Conservation (phyloP, 768 basidiomycete genomes). For the Butyriboletus loyo region DNA sequence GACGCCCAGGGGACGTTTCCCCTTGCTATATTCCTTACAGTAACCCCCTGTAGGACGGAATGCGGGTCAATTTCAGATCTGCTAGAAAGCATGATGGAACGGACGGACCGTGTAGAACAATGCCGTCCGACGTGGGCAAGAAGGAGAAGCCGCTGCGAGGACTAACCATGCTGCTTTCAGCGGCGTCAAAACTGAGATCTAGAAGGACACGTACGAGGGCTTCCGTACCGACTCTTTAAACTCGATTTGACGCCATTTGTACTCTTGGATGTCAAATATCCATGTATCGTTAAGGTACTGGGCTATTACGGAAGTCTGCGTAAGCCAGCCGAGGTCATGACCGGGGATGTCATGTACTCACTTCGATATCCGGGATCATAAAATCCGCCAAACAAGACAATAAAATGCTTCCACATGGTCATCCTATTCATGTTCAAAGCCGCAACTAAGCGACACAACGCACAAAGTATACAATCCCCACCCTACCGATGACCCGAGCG, state of each 20-base stretch:
- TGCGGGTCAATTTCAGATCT: background rate
- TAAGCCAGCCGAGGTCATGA: background rate
- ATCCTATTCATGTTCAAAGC: constrained; percentile 46
- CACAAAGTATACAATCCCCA: background rate
- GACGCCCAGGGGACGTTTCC: constrained; percentile 80
- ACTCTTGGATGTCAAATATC: constrained; percentile 83
- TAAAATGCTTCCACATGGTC: constrained; percentile 85
- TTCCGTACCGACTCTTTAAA: constrained; percentile 65
- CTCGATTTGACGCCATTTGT: constrained; percentile 79
- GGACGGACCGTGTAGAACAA: constrained; percentile 67
- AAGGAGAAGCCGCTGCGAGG: constrained; percentile 85
- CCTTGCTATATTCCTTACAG: constrained; percentile 85
- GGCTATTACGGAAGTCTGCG: constrained; percentile 39
- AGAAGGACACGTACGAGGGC: constrained; percentile 55
- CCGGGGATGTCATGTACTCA: constrained; percentile 21
- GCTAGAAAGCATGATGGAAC: no score
- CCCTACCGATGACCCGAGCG: constrained; percentile 76
- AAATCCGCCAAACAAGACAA: constrained; percentile 88
- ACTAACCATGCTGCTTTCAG: constrained; percentile 31
- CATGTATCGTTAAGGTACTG: constrained; percentile 82
- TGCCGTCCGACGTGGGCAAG: constrained; percentile 71
- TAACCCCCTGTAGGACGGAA: constrained; percentile 62
- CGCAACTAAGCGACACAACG: background rate
- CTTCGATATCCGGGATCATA: constrained; percentile 84
- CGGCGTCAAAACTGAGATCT: no score